These are phyloP conservation scores for Triglochin maritima DNA, from an alignment of 106 monocot species.

Conservation along the genomic window DNA sequence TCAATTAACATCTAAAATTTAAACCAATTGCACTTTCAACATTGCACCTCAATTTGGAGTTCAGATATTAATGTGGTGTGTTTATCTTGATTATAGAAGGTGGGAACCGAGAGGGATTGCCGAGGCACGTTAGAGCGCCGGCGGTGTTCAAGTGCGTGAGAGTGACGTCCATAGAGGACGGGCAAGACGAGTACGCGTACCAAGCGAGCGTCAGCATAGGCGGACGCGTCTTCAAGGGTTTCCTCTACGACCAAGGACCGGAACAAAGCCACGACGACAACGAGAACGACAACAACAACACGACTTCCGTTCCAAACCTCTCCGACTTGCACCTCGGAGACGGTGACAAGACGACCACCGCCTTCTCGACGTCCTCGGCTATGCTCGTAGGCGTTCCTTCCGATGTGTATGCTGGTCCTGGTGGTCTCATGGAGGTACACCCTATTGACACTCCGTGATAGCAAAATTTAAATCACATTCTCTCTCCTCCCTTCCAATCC, in stretches of 20 bases:
- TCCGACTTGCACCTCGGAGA: conserved; percentile 57
- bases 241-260: conserved; percentile 45
- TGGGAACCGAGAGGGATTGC: conserved; percentile 22
- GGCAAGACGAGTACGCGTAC: conserved; percentile 59
- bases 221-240: conserved; percentile 51
- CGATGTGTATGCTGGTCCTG: conserved; percentile 21
- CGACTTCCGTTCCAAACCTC: conserved; percentile 27
- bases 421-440: conserved; percentile 28
- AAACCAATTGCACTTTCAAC: background rate
- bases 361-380: conserved; percentile 3
- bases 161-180: conserved; percentile 50
- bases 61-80: background rate
- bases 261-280: conserved; percentile 15
- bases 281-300: background rate
- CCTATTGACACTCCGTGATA: conserved; percentile 42
- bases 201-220: conserved; percentile 40
- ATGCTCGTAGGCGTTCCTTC: conserved; percentile 16
- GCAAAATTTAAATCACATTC: too few relatives aligned
- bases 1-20: background rate
- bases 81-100: conserved; percentile 14
- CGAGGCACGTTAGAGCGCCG: conserved; percentile 54
- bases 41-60: background rate
- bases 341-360: background rate
- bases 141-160: conserved; percentile 71
- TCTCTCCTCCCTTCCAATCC: too few relatives aligned